Percentiles rank a stretch among this genome's conserved stretches.
phyloP scores from a whole-genome alignment of 495 filamentous ascomycete genomes.

The Letharia lupina region DNA sequence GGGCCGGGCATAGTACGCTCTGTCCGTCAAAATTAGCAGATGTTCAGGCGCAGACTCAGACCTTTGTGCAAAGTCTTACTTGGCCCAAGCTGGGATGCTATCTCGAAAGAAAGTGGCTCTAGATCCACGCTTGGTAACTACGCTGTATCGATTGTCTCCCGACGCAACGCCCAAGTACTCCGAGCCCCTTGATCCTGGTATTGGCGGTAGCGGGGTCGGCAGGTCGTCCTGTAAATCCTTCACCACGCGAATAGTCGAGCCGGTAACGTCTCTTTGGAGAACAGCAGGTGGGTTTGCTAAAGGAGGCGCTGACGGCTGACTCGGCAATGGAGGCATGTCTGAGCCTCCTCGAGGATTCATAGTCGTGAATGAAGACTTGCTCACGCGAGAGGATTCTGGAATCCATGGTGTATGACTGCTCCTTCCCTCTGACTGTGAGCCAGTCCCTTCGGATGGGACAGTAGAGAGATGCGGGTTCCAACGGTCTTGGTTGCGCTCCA shows the following conservation, averaged over 20 bases:
- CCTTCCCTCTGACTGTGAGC: slow-evolving; percentile 28
- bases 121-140: slow-evolving; percentile 36
- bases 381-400: slow-evolving; percentile 20
- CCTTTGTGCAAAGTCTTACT: slow-evolving; percentile 28
- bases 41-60: neutral
- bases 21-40: slow-evolving; percentile 6
- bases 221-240: slow-evolving; percentile 36
- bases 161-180: slow-evolving; percentile 33
- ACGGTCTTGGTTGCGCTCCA: slow-evolving; percentile 39
- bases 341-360: slow-evolving; percentile 9
- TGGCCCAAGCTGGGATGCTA: slow-evolving; percentile 58
- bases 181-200: slow-evolving; percentile 31
- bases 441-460: slow-evolving; percentile 56
- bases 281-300: slow-evolving; percentile 23
- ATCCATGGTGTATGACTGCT: slow-evolving; percentile 22
- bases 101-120: slow-evolving; percentile 45
- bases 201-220: slow-evolving; percentile 32
- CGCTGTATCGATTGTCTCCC: slow-evolving; percentile 34
- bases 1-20: slow-evolving; percentile 38
- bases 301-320: neutral
- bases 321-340: slow-evolving; percentile 12
- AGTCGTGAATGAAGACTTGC: slow-evolving; percentile 27
- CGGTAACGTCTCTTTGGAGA: slow-evolving; percentile 30
- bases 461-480: slow-evolving; percentile 72
- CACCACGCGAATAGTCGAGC: slow-evolving; percentile 43